Evolutionary conservation across 306 rosid species (phyloP).

Genomic region (Castanea crenata): DNA sequence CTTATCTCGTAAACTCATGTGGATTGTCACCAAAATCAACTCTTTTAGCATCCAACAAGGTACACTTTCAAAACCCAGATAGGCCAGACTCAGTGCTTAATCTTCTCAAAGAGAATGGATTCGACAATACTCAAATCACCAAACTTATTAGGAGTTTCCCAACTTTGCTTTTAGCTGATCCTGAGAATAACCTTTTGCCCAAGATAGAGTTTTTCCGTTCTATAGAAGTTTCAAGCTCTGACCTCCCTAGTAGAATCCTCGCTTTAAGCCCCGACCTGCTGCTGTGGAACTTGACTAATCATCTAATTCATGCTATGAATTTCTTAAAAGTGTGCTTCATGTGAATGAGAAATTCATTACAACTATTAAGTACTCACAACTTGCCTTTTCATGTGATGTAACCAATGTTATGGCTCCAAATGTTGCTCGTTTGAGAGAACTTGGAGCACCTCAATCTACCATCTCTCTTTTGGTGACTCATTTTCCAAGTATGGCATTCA

Average conservation of each 20-base stretch:
- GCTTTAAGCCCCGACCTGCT: background rate
- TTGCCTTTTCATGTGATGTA: background rate
- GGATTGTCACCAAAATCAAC: slow-evolving; percentile 30
- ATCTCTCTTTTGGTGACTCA: background rate
- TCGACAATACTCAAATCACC: slow-evolving; percentile 25
- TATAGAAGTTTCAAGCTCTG: slow-evolving; percentile 31
- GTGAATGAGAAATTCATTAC: background rate
- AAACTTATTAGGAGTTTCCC: slow-evolving; percentile 10
- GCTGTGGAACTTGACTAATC: slow-evolving; percentile 18
- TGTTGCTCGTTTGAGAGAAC: slow-evolving; percentile 26
- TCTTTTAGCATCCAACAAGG: background rate
- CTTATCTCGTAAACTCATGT: slow-evolving; percentile 28
- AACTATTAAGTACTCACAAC: background rate
- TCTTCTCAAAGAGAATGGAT: slow-evolving; percentile 29
- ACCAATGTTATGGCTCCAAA: background rate
- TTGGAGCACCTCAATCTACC: slow-evolving; percentile 25
- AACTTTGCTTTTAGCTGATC: slow-evolving; percentile 2
- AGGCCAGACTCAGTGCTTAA: slow-evolving; percentile 21
- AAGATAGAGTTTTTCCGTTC: slow-evolving; percentile 35
- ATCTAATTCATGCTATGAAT: slow-evolving; percentile 23
- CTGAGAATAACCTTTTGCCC: slow-evolving; percentile 40
- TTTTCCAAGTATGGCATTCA: background rate
- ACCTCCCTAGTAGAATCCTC: slow-evolving; percentile 21
- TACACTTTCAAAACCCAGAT: background rate
- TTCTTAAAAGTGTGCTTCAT: slow-evolving; percentile 23